Evolutionary conservation across 257 asterid genomes (phyloP).

Genomic region (Hygrophila difformis): DNA sequence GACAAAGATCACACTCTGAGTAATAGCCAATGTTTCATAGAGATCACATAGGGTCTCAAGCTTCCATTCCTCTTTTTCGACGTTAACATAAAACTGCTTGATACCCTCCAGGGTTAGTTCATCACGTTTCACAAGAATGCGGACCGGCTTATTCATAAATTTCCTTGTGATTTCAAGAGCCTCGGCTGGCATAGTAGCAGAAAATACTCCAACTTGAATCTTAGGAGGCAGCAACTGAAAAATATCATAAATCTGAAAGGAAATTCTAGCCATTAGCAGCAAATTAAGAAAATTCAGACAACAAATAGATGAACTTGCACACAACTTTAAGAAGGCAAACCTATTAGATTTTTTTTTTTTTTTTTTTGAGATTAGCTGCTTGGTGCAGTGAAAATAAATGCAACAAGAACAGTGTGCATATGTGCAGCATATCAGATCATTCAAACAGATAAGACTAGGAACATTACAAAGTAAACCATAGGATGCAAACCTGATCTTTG

Average conservation of each 20-base stretch:
- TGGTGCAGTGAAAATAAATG: too few species aligned
- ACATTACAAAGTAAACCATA: too few species aligned
- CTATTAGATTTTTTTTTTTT: too few species aligned
- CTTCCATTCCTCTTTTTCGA: constrained; percentile 46
- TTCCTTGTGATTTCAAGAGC: constrained; percentile 62
- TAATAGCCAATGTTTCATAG: constrained; percentile 41
- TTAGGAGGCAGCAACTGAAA: constrained; percentile 54
- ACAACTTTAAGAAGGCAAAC: too few species aligned
- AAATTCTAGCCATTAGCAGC: background rate
- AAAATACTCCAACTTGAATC: constrained; percentile 58
- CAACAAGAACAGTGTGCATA: too few species aligned
- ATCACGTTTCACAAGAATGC: constrained; percentile 53
- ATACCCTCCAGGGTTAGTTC: constrained; percentile 50
- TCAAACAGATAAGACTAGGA: background rate
- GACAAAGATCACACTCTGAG: constrained; percentile 55
- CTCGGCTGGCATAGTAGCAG: constrained; percentile 52
- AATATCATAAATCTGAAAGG: constrained; percentile 37
- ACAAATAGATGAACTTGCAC: background rate
- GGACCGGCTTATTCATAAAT: constrained; percentile 54
- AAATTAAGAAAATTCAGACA: background rate
- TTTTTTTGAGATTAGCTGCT: too few species aligned
- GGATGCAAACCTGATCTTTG: constrained; percentile 44
- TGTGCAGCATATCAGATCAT: background rate
- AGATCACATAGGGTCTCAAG: constrained; percentile 49
- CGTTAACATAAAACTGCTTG: constrained; percentile 42